phyloP scores from a whole-genome alignment of 2,329 filamentous ascomycete species.

The Cladosporium sp. region DNA sequence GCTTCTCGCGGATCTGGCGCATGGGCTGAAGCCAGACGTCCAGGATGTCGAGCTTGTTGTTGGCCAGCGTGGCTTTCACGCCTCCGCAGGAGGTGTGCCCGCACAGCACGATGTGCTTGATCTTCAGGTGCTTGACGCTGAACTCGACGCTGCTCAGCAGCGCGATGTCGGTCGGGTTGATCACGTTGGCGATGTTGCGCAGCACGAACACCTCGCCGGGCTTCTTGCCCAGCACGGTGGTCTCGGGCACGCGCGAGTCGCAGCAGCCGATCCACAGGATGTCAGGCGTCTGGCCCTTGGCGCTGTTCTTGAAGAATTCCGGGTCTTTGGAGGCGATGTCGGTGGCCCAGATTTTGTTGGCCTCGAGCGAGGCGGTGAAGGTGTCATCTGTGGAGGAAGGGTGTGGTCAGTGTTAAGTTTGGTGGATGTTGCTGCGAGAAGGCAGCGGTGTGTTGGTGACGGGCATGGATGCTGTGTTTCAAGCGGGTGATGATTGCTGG shows the following conservation, averaged over 20 bases:
- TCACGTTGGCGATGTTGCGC: conserved; percentile 85
- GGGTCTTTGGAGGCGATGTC: conserved; percentile 64
- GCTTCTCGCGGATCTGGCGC: conserved; percentile 50
- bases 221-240: conserved; percentile 70
- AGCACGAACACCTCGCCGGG: conserved; percentile 86
- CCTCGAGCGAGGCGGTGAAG: conserved; percentile 53
- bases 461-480: too few species aligned
- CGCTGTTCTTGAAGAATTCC: conserved; percentile 64
- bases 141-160: conserved; percentile 74
- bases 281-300: conserved; percentile 61
- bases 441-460: background rate
- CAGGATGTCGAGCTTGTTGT: conserved; percentile 54
- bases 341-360: conserved; percentile 67
- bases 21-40: conserved; percentile 60
- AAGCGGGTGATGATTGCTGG: too few species aligned
- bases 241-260: conserved; percentile 81
- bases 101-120: conserved; percentile 59
- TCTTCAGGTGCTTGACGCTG: conserved; percentile 67
- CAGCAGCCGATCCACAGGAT: conserved; percentile 84
- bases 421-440: background rate
- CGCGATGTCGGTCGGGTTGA: conserved; percentile 71
- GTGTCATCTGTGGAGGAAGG: conserved; percentile 18
- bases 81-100: conserved; percentile 60
- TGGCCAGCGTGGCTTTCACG: conserved; percentile 51
- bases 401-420: too few species aligned